phyloP scores from a whole-genome alignment of 805 yeast species.

The Candida multigemmis region DNA sequence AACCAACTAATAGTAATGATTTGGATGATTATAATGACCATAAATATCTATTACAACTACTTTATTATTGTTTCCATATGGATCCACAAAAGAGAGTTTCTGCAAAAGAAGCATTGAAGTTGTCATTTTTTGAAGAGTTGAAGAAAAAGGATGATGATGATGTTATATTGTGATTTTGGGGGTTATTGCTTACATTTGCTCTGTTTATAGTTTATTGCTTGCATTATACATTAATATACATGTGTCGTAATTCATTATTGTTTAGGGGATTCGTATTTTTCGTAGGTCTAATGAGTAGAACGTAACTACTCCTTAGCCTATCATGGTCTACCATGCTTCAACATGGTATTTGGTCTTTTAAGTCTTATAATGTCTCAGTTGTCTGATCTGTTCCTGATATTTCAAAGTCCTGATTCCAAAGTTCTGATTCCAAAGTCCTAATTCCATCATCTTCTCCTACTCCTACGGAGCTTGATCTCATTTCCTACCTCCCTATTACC shows the following conservation, averaged over 20 bases:
- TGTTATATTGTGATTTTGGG: slow-evolving; percentile 5
- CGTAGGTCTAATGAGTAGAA: no score
- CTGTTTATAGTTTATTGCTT: not conserved
- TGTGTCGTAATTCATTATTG: not conserved
- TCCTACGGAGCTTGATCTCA: no score
- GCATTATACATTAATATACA: not conserved
- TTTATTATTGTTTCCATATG: slow-evolving; percentile 49
- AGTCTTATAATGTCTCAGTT: no score
- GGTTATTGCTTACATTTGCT: not conserved
- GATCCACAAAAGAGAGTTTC: slow-evolving; percentile 49
- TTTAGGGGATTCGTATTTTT: not conserved
- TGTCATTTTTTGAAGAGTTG: slow-evolving; percentile 53
- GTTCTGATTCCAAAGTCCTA: no score
- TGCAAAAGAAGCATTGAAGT: slow-evolving; percentile 46
- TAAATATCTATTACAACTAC: slow-evolving; percentile 43
- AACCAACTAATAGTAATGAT: slow-evolving; percentile 8
- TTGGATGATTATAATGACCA: slow-evolving; percentile 28
- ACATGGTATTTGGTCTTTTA: no score
- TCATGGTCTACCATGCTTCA: no score
- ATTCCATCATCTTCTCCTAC: no score
- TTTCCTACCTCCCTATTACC: no score
- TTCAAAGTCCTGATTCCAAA: no score
- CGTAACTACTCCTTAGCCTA: no score
- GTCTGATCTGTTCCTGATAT: no score
- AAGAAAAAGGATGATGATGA: slow-evolving; percentile 25